Evolutionary conservation across 306 rosid genomes (phyloP).

Genomic region (Luffa aegyptiaca): DNA sequence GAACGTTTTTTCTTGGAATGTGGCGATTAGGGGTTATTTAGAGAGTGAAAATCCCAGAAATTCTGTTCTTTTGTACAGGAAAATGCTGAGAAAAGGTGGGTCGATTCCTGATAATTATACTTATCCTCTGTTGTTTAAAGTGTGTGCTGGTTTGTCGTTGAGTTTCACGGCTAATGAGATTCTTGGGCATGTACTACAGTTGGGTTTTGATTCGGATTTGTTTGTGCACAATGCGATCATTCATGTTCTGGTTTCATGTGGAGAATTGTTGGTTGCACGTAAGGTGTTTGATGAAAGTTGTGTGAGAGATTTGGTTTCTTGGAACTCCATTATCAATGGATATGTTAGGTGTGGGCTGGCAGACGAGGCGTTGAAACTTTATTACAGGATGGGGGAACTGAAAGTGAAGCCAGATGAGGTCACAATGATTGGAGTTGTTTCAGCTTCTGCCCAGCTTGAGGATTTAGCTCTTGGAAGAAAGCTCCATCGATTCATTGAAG

Average conservation of each 20-base stretch:
- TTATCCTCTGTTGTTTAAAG: conserved; percentile 53
- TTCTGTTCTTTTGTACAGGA: conserved; percentile 39
- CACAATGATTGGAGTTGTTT: conserved; percentile 68
- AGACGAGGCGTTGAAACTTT: conserved; percentile 39
- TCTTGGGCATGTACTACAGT: conserved; percentile 49
- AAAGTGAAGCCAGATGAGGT: conserved; percentile 60
- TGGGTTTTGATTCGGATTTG: conserved; percentile 47
- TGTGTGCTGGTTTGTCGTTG: conserved; percentile 37
- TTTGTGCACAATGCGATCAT: conserved; percentile 62
- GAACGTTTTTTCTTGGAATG: conserved; percentile 70
- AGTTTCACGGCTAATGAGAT: conserved; percentile 34
- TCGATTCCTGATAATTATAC: conserved; percentile 59
- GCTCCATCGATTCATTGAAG: conserved; percentile 35
- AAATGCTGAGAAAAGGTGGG: conserved; percentile 35
- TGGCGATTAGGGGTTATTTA: conserved; percentile 45
- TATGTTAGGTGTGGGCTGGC: conserved; percentile 52
- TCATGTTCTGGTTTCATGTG: conserved; percentile 44
- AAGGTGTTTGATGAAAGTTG: conserved; percentile 46
- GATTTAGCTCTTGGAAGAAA: conserved; percentile 44
- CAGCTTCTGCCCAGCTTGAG: conserved; percentile 63
- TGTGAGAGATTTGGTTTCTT: conserved; percentile 70
- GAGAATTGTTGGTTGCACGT: conserved; percentile 35
- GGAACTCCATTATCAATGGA: conserved; percentile 80
- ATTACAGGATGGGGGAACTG: conserved; percentile 38
- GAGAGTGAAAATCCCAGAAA: conserved; percentile 40